Base-by-base conservation (phyloP, 805 yeast genomes). In the Candida tammaniensis region DNA sequence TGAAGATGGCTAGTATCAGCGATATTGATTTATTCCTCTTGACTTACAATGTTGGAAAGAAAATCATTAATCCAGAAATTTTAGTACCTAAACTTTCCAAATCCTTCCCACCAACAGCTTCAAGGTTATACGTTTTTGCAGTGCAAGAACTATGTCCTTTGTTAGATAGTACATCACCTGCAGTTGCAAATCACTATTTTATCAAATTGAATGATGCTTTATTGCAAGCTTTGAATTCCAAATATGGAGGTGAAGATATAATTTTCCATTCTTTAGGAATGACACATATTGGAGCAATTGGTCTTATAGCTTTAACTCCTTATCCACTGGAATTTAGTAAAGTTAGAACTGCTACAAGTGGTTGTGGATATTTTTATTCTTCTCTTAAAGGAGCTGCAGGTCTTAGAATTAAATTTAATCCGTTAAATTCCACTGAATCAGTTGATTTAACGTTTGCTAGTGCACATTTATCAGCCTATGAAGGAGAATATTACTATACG, bases 401-500 rank as follows among this genome's bases (percentile, higher is more conserved):
- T 0, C 31, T 82, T 1, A 60, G 89, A 27, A 47, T 84, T n/a
- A 43, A 42, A 1, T 64, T 62, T 35, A 27, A 40, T 7, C 52
- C 58, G 3, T 33, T 5, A 47, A 49, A 2, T 44, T 46, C 51
- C 1, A 46, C 40, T 10, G 42, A 46, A 4, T 13, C 47, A 1
- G 57, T 55, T 0, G 72, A 64, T 27, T 61, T 78, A 39, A 80
- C 93, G 0, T 77, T 87, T 60, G 79, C 82, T 3, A 61, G 70
- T 24, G 74, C 81, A 3, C 98, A 89, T 62, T 57, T 89, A 31
- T 72, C 79, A 20, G 97, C 98, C 0, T 74, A 76, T 46, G 95
- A 86, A 54, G 95, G 94, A 3, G 55, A 56, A 3, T 41, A 46
- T 11, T 60, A 73, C 44, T 61, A 65, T 24, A 46, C 51, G 10